Evolutionary conservation across 2,329 filamentous ascomycete genomes (phyloP), one percentile per base, ranked within the genome.

Genomic region (Claviceps monticola): DNA sequence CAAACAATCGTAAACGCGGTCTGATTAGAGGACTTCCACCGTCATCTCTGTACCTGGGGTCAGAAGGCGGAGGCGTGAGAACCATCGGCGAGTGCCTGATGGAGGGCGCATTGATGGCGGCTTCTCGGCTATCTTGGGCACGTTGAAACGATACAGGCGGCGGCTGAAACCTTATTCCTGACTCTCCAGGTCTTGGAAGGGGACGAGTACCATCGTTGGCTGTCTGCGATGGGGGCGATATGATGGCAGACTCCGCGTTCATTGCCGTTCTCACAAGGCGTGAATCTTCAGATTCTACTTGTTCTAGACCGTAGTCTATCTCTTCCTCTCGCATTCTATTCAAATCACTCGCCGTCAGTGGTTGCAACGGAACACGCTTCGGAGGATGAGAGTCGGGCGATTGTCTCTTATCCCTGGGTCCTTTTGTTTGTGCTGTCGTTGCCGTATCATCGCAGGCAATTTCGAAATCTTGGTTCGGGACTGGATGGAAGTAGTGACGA

Each of bases 381-480:
- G 39, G 14, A 11, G 21, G 9, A 4, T 41, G 36, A 2, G 38
- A 16, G 1, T 39, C 17, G 7, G 11, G 17, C 8, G 41, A n/a
- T 23, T 41, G 23, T 2, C 9, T 11, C n/a, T 23, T 17, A 5
- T n/a, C 37, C 8, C 17, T 5, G 5, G 37, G 13, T 41, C 37
- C 39, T n/a, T 17, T 3, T 2, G n/a, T 6, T 13, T 37, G 36
- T 26, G 14, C 36, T 0, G 13, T 17, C n/a, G 60, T 67, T 42
- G 64, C 64, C 16, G 66, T 67, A 38, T 65, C 58, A 55, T 69
- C 66, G 26, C 56, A 61, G 48, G 63, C 63, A 56, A 69, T 69
- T 17, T 64, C 55, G 43, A 69, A 65, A 17, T 60, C 57, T 16
- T 58, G 46, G 14, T 56, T 52, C 13, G 51, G 50, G 16, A 51